Evolutionary conservation across 768 basidiomycete genomes (phyloP).

Genomic region (Tylopilus sp.): DNA sequence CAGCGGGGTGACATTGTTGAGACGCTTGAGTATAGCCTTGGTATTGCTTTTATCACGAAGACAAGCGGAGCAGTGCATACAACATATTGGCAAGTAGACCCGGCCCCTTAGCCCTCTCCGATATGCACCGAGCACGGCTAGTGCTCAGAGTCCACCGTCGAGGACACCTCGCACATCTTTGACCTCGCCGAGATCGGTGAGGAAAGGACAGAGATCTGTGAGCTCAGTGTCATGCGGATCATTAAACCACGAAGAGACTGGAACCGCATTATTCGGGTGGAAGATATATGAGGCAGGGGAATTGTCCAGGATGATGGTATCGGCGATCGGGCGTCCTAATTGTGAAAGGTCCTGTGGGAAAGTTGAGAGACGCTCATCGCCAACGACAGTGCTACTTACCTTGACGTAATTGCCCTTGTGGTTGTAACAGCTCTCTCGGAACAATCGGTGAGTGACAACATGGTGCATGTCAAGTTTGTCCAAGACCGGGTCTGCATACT

Average conservation of each 20-base stretch:
- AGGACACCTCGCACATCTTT: conserved; percentile 91
- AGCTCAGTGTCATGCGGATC: conserved; percentile 98
- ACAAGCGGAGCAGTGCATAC: conserved; percentile 27
- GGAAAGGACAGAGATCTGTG: conserved; percentile 92
- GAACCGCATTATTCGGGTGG: conserved; percentile 98
- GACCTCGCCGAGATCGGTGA: conserved; percentile 79
- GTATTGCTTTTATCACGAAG: conserved; percentile 31
- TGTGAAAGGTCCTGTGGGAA: conserved; percentile 90
- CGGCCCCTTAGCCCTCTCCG: conserved; percentile 15
- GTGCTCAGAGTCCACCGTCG: conserved; percentile 70
- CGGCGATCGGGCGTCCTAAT: conserved; percentile 88
- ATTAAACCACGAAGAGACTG: conserved; percentile 99
- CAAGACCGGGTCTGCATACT: conserved; percentile 98
- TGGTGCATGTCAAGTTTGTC: conserved; percentile 94
- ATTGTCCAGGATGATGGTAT: conserved; percentile 98
- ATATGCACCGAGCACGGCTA: conserved; percentile 18
- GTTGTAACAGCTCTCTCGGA: conserved; percentile 98
- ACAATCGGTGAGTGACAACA: conserved; percentile 90
- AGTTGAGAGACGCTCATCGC: not conserved
- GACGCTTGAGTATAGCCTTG: conserved; percentile 21
- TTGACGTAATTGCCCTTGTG: conserved; percentile 99
- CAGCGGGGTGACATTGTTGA: conserved; percentile 1
- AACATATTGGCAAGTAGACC: conserved; percentile 24
- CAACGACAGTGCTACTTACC: conserved; percentile 44
- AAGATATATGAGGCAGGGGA: conserved; percentile 99